Evolutionary conservation across 805 yeast genomes (phyloP).

Genomic region (Starmera dryadoides): DNA sequence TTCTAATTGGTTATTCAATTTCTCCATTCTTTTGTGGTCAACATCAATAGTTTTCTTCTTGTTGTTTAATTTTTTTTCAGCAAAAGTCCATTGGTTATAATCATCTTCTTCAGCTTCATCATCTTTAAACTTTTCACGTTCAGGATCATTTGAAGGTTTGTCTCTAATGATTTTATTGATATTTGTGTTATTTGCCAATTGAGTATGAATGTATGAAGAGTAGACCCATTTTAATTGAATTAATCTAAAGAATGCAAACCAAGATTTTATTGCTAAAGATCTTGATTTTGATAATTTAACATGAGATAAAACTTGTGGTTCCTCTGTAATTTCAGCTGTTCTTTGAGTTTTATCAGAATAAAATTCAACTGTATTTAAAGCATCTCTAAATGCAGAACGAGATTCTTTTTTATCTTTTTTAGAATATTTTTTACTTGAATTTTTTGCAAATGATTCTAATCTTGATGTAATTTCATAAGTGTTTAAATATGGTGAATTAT

Average conservation of each 20-base stretch:
- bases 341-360: slow-evolving; percentile 24
- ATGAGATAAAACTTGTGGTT: slow-evolving; percentile 15
- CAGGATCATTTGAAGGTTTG: slow-evolving; percentile 7
- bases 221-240: slow-evolving; percentile 20
- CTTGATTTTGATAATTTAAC: slow-evolving; percentile 19
- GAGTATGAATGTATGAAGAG: slow-evolving; percentile 18
- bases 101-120: slow-evolving; percentile 3
- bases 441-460: slow-evolving; percentile 36
- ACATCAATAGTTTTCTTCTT: slow-evolving; percentile 15
- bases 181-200: slow-evolving; percentile 16
- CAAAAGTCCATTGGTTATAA: slow-evolving; percentile 7
- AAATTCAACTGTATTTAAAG: slow-evolving; percentile 37
- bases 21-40: slow-evolving; percentile 16
- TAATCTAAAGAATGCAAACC: slow-evolving; percentile 22
- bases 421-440: slow-evolving; percentile 49
- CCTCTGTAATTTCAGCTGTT: slow-evolving; percentile 4
- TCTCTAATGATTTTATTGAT: slow-evolving; percentile 15
- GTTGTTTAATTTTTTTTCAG: slow-evolving; percentile 7
- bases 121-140: slow-evolving; percentile 3
- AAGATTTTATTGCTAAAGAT: slow-evolving; percentile 20
- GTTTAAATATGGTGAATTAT: slow-evolving; percentile 46
- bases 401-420: slow-evolving; percentile 57
- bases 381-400: slow-evolving; percentile 54
- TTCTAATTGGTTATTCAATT: slow-evolving; percentile 11
- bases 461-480: slow-evolving; percentile 36